A percentile compares a stretch with the other conserved stretches of the same genome.
These are phyloP conservation scores for Fusarium praegraminearum DNA, from an alignment of 2,329 filamentous ascomycete species.

Conservation along the genomic window DNA sequence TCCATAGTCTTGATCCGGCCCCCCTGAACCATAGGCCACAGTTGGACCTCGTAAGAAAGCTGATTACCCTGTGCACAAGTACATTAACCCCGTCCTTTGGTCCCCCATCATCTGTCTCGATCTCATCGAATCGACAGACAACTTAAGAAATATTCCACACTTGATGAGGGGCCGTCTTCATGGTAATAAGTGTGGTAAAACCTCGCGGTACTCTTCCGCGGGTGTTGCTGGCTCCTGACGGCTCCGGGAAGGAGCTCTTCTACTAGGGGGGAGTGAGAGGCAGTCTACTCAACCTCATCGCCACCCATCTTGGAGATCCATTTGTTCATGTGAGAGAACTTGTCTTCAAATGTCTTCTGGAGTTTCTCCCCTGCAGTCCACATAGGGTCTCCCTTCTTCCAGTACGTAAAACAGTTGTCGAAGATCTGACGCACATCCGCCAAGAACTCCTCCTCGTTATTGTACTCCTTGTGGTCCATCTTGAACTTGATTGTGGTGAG, in stretches of 20 bases:
- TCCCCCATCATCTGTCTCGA: conserved; percentile 7
- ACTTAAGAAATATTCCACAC: conserved; percentile 13
- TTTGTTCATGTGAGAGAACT: conserved; percentile 69
- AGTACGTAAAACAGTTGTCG: conserved; percentile 73
- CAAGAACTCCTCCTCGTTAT: conserved; percentile 64
- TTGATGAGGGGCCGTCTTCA: neutral
- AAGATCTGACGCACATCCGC: conserved; percentile 72
- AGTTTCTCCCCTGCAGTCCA: conserved; percentile 68
- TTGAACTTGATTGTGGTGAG: conserved; percentile 70
- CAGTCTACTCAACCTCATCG: conserved; percentile 50
- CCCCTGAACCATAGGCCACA: conserved; percentile 12
- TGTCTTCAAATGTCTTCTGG: conserved; percentile 69
- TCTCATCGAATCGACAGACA: neutral
- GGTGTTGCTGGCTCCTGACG: neutral
- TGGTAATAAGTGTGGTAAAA: neutral
- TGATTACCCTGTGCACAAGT: conserved; percentile 11
- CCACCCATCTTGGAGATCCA: conserved; percentile 67
- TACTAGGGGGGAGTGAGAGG: neutral
- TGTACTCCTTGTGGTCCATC: conserved; percentile 67
- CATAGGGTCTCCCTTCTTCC: conserved; percentile 67
- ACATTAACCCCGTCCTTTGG: conserved; percentile 1
- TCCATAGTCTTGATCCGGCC: neutral
- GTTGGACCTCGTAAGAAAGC: conserved; percentile 13
- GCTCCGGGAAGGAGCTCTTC: neutral
- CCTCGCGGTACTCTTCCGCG: neutral